Conservation (phyloP, 208 protist genomes). For the Polymyxa betae region DNA sequence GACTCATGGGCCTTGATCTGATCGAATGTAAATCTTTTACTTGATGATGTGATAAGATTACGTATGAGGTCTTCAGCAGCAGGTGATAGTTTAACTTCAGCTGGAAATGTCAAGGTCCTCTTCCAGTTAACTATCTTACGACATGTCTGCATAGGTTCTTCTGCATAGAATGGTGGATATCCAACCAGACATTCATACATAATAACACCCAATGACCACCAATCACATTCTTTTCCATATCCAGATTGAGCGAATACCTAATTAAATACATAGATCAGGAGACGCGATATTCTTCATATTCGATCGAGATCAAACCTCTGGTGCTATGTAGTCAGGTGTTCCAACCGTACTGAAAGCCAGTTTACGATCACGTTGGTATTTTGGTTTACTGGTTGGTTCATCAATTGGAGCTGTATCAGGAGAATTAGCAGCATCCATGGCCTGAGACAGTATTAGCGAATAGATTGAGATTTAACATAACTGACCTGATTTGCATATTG, state of each 20-base stretch:
- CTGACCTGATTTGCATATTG: conserved; percentile 47
- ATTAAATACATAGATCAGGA: too few relatives aligned
- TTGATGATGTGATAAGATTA: conserved; percentile 57
- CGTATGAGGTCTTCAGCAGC: conserved; percentile 71
- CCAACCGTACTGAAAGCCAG: conserved; percentile 72
- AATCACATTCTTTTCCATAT: conserved; percentile 73
- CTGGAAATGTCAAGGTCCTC: conserved; percentile 71
- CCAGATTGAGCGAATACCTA: conserved; percentile 68
- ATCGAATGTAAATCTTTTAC: conserved; percentile 2
- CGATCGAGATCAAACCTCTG: too few relatives aligned
- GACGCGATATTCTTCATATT: too few relatives aligned
- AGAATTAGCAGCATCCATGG: conserved; percentile 7
- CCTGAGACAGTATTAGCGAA: conserved; percentile 53
- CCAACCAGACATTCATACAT: conserved; percentile 79
- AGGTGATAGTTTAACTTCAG: conserved; percentile 63
- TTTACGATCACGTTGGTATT: conserved; percentile 37
- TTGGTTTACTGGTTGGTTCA: conserved; percentile 6
- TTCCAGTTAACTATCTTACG: conserved; percentile 78
- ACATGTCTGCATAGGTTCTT: conserved; percentile 74
- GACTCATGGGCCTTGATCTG: conserved; percentile 16
- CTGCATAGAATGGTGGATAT: conserved; percentile 76
- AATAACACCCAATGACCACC: conserved; percentile 79
- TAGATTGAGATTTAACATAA: conserved; percentile 54
- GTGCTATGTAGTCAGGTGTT: conserved; percentile 80
- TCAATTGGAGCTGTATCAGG: neutral